Evolutionary conservation across 495 filamentous ascomycete species (phyloP).

Genomic region (Bombardia bombarda): DNA sequence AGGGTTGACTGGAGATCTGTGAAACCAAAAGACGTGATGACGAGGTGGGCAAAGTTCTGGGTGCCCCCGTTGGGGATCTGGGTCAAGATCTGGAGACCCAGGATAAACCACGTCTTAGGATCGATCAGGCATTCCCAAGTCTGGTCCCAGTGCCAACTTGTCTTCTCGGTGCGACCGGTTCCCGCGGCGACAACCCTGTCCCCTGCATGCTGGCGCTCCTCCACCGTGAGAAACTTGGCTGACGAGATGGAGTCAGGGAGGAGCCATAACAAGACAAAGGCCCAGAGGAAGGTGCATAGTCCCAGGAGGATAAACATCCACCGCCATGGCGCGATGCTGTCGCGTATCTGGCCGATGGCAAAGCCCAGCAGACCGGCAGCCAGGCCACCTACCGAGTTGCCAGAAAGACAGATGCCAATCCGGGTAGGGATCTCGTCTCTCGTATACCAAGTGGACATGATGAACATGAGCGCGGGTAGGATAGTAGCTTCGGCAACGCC

Average conservation of each 20-base stretch:
- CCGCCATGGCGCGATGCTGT: conserved; percentile 55
- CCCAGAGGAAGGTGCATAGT: conserved; percentile 41
- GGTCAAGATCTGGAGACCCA: conserved; percentile 26
- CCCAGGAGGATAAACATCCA: conserved; percentile 57
- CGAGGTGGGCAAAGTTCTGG: conserved; percentile 33
- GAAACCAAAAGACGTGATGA: conserved; percentile 34
- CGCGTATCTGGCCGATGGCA: conserved; percentile 45
- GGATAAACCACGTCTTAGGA: conserved; percentile 38
- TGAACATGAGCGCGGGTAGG: conserved; percentile 49
- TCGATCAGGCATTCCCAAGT: conserved; percentile 29
- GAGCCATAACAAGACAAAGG: conserved; percentile 32
- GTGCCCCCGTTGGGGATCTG: conserved; percentile 41
- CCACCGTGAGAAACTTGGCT: conserved; percentile 40
- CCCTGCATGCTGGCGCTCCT: conserved; percentile 36
- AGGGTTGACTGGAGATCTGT: conserved; percentile 20
- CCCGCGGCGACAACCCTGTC: conserved; percentile 32
- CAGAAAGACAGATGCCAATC: conserved; percentile 58
- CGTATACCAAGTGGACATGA: conserved; percentile 52
- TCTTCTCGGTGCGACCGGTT: conserved; percentile 26
- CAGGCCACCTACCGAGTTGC: conserved; percentile 54
- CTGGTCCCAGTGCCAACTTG: conserved; percentile 28
- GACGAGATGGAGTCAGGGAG: conserved; percentile 47
- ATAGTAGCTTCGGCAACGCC: conserved; percentile 58
- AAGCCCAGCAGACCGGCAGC: conserved; percentile 53
- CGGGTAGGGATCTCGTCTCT: conserved; percentile 51